These are phyloP conservation scores for Teratosphaeria viscida DNA, from an alignment of 2,329 filamentous ascomycete species.

Conservation along the genomic window DNA sequence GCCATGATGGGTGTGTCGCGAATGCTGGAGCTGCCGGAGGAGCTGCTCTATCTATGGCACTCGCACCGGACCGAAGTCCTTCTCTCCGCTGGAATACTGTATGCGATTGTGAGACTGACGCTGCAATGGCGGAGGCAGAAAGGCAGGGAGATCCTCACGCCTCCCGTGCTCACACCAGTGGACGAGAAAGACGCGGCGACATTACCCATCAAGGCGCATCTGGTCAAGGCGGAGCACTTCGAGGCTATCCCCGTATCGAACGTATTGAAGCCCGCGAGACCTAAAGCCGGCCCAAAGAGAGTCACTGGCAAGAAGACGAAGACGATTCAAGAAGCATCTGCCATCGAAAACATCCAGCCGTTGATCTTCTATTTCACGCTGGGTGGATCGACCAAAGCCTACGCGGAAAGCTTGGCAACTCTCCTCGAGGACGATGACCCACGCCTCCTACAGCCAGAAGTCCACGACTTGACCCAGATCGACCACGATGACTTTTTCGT, in stretches of 20 bases:
- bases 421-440: conserved; percentile 34
- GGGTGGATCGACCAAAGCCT: conserved; percentile 69
- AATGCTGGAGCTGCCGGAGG: conserved; percentile 14
- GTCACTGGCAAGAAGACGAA: conserved; percentile 21
- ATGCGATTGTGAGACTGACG: conserved; percentile 17
- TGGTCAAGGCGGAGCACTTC: conserved; percentile 4
- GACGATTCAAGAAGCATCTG: neutral
- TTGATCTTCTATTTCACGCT: conserved; percentile 85
- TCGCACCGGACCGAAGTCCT: conserved; percentile 20
- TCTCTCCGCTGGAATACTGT: conserved; percentile 19
- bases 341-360: conserved; percentile 45
- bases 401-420: conserved; percentile 53
- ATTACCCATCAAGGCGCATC: neutral
- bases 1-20: conserved; percentile 7
- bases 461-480: conserved; percentile 71
- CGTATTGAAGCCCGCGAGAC: conserved; percentile 1
- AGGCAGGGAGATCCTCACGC: conserved; percentile 7
- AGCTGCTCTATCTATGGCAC: conserved; percentile 25
- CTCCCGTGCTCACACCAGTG: conserved; percentile 3
- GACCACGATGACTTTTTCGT: conserved; percentile 94
- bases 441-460: conserved; percentile 46
- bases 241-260: conserved; percentile 1
- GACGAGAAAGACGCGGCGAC: neutral
- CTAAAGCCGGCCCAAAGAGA: conserved; percentile 17
- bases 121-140: conserved; percentile 15